Percentiles rank a stretch among this genome's conserved stretches.
These are phyloP conservation scores for Pulicaria dysenterica DNA, from an alignment of 129 eudicot genomes.

Conservation along the genomic window DNA sequence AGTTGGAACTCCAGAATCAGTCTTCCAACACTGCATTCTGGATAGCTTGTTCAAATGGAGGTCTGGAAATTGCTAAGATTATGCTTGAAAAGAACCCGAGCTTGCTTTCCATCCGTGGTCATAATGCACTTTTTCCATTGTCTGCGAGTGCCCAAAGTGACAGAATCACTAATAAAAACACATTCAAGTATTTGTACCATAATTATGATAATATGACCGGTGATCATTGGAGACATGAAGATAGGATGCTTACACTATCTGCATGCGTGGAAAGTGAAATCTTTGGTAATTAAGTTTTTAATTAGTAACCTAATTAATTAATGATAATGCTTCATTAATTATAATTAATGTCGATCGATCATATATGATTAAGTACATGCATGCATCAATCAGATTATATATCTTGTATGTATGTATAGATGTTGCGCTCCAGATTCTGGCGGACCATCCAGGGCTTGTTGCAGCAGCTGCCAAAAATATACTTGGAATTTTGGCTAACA, in stretches of 20 bases:
- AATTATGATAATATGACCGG: neutral
- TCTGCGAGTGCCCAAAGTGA: constrained; percentile 24
- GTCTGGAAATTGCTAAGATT: constrained; percentile 4
- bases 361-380: no score
- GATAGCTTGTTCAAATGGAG: constrained; percentile 40
- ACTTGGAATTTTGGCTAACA: constrained; percentile 29
- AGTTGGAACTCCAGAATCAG: constrained; percentile 26
- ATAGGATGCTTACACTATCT: constrained; percentile 23
- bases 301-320: no score
- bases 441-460: constrained; percentile 5
- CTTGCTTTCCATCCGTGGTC: constrained; percentile 18
- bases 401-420: constrained; percentile 6
- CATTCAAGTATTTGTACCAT: constrained; percentile 29
- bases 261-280: constrained; percentile 19
- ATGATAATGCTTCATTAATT: no score
- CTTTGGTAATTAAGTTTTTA: constrained; percentile 26
- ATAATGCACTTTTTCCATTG: constrained; percentile 22
- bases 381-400: neutral
- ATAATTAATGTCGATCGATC: no score
- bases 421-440: constrained; percentile 28
- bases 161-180: constrained; percentile 10
- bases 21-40: constrained; percentile 37
- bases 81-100: constrained; percentile 21
- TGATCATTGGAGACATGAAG: constrained; percentile 5
- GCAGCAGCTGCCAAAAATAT: neutral